phyloP scores from a whole-genome alignment of 495 filamentous ascomycete species.

The Hypoxylon rickii region DNA sequence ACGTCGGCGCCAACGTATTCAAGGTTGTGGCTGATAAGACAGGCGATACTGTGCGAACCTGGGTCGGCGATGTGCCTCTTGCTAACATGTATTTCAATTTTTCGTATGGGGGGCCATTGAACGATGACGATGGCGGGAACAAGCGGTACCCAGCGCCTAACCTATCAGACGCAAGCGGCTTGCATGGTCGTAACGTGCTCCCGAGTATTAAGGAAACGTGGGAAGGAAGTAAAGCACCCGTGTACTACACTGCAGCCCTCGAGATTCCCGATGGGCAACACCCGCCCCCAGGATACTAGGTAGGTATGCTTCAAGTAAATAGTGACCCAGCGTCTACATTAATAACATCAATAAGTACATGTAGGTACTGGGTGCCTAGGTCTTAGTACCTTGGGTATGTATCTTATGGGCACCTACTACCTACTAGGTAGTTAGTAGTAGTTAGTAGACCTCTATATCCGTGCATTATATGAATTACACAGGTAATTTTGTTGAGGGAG shows the following conservation, averaged over 20 bases:
- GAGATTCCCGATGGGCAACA: constrained; percentile 50
- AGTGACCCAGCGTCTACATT: neutral
- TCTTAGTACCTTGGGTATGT: no score
- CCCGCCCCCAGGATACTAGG: constrained; percentile 47
- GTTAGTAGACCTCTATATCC: no score
- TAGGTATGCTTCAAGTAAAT: constrained; percentile 25
- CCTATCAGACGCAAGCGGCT: constrained; percentile 22
- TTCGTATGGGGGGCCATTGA: constrained; percentile 55
- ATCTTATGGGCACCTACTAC: no score
- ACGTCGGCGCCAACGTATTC: constrained; percentile 61
- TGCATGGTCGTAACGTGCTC: constrained; percentile 46
- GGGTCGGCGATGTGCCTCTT: constrained; percentile 39
- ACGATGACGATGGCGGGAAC: constrained; percentile 37
- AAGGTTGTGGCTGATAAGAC: constrained; percentile 49
- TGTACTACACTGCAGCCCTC: constrained; percentile 47
- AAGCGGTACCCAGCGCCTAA: constrained; percentile 45
- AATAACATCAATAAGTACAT: neutral
- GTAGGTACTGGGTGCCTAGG: no score
- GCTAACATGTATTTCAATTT: constrained; percentile 49
- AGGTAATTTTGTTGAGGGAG: no score
- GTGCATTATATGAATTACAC: no score
- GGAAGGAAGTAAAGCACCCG: constrained; percentile 37
- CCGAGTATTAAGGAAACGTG: constrained; percentile 44
- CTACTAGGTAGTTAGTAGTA: no score
- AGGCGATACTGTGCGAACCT: constrained; percentile 42